These are phyloP conservation scores for Yamadazyma kitorensis DNA, from an alignment of 805 yeast genomes.

Conservation along the genomic window DNA sequence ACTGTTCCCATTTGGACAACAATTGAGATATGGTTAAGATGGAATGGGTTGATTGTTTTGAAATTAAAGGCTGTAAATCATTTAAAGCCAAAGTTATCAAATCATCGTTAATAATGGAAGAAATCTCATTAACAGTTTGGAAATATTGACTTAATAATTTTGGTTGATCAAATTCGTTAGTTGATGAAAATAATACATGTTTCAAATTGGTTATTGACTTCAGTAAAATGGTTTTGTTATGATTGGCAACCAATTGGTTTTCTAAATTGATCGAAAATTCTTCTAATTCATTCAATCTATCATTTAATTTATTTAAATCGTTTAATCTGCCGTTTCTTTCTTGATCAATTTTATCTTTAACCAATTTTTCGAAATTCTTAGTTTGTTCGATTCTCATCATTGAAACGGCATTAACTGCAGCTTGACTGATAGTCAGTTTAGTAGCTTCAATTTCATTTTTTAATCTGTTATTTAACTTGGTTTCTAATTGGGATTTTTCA, in stretches of 20 bases:
- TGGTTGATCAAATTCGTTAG: conserved; percentile 18
- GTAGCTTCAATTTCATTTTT: conserved; percentile 65
- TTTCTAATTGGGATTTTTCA: conserved; percentile 60
- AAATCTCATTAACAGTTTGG: conserved; percentile 21
- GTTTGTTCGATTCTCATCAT: conserved; percentile 68
- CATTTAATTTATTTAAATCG: conserved; percentile 58
- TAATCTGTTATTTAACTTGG: conserved; percentile 57
- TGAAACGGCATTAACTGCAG: conserved; percentile 71
- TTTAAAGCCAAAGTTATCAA: conserved; percentile 29
- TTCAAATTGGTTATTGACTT: conserved; percentile 33
- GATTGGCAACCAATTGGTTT: conserved; percentile 30
- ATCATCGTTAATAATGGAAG: conserved; percentile 29
- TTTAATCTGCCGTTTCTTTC: conserved; percentile 76
- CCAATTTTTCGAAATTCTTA: conserved; percentile 40
- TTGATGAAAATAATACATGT: conserved; percentile 21
- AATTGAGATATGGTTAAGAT: conserved; percentile 77
- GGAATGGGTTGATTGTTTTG: conserved; percentile 42
- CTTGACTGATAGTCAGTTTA: conserved; percentile 58
- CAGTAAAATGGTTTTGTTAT: conserved; percentile 30
- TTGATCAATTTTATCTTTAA: conserved; percentile 28
- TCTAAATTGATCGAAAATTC: conserved; percentile 47
- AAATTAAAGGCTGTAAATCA: conserved; percentile 35
- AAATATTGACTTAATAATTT: conserved; percentile 37
- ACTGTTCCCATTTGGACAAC: conserved; percentile 71
- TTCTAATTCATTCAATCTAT: conserved; percentile 55